Conservation (phyloP, 192 early-diverging fungal species). For the Coemansia sp. region DNA sequence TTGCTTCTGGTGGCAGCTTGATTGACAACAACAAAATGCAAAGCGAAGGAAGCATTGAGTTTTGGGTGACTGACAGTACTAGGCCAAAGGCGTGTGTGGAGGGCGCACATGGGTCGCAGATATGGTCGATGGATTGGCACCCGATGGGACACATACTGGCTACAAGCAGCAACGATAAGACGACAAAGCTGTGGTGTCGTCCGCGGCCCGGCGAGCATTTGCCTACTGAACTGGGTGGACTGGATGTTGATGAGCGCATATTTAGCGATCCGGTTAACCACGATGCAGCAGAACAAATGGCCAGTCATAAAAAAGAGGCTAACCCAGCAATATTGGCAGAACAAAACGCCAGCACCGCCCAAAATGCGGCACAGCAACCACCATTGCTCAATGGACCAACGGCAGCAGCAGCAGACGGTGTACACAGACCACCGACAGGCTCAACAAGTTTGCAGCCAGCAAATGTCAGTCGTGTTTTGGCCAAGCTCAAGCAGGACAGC, state of each 20-base stretch:
- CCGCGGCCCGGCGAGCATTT: constrained; percentile 76
- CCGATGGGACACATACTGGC: constrained; percentile 93
- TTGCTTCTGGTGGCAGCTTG: constrained; percentile 83
- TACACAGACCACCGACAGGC: background rate
- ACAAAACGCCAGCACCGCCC: background rate
- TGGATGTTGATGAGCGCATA: constrained; percentile 32
- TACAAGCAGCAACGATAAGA: constrained; percentile 93
- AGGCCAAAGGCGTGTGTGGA: constrained; percentile 58
- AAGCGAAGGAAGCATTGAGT: constrained; percentile 44
- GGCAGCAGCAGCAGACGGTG: background rate
- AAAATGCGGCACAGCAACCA: background rate
- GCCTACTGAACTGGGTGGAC: constrained; percentile 37
- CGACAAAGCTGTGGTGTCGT: constrained; percentile 93
- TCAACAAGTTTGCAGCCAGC: constrained; percentile 33
- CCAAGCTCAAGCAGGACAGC: constrained; percentile 38
- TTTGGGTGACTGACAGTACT: constrained; percentile 78
- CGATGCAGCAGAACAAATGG: constrained; percentile 21
- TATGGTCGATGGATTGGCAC: constrained; percentile 98
- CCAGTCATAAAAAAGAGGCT: constrained; percentile 3
- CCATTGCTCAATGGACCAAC: background rate
- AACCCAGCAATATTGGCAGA: background rate
- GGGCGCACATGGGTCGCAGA: constrained; percentile 80
- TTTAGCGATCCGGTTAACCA: constrained; percentile 25
- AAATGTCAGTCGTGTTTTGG: constrained; percentile 37
- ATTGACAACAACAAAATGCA: constrained; percentile 69